A percentile compares a stretch with the other conserved stretches of the same genome.
These are phyloP conservation scores for Thalassiosira livingstoniorum DNA, from an alignment of 352 stramenopile species.

Conservation along the genomic window DNA sequence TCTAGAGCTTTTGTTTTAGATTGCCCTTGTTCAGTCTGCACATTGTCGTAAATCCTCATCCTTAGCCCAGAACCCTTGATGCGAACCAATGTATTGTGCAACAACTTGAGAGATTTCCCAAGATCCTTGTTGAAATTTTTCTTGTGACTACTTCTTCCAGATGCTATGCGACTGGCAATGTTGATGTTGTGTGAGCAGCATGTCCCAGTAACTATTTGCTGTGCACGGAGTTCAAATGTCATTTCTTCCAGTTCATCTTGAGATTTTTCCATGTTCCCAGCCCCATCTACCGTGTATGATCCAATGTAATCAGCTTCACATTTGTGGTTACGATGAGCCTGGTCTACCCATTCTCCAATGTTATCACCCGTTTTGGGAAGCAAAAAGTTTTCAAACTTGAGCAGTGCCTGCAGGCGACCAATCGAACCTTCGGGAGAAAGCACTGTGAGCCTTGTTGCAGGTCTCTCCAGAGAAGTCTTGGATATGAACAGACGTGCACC, in stretches of 20 bases:
- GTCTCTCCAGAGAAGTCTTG: not conserved
- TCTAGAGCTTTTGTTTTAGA: not conserved
- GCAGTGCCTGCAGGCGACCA: not conserved
- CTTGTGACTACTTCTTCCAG: not conserved
- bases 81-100: not conserved
- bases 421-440: not conserved
- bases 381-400: slow-evolving; percentile 6
- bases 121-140: not conserved
- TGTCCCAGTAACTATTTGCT: not conserved
- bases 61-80: not conserved
- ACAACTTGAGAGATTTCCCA: not conserved
- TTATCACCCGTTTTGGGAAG: slow-evolving; percentile 12
- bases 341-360: slow-evolving; percentile 29
- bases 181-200: not conserved
- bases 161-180: not conserved
- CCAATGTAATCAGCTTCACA: not conserved
- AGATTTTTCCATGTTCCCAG: slow-evolving; percentile 5
- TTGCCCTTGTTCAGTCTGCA: not conserved
- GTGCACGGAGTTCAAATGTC: not conserved
- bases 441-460: not conserved
- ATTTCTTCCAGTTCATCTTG: slow-evolving; percentile 4
- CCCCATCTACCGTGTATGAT: slow-evolving; percentile 20
- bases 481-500: slow-evolving; percentile 4
- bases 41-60: not conserved
- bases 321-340: not conserved